Percentiles rank a stretch among this genome's conserved stretches.
phyloP scores from a whole-genome alignment of 805 yeast genomes.

The Lachancea fermentati region DNA sequence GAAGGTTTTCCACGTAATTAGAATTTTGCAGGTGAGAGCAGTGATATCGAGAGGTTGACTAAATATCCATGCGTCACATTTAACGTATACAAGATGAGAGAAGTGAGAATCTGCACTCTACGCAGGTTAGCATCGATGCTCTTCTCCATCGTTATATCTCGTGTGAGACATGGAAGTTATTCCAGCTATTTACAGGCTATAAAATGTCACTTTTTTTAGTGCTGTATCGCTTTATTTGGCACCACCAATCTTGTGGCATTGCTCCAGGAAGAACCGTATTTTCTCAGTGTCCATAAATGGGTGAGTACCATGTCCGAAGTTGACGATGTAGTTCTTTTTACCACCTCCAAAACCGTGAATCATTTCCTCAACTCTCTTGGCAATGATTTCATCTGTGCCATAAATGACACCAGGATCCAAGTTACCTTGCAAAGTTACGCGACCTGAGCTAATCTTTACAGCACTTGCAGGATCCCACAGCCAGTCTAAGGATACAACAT shows the following conservation, averaged over 20 bases:
- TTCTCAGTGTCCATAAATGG: slow-evolving; percentile 96
- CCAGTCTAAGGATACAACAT: slow-evolving; percentile 93
- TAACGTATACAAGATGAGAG: too few species aligned
- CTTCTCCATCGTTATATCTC: too few species aligned
- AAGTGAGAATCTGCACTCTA: too few species aligned
- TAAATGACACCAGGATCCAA: slow-evolving; percentile 93
- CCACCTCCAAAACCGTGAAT: slow-evolving; percentile 91
- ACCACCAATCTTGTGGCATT: slow-evolving; percentile 74
- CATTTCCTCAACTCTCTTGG: slow-evolving; percentile 81
- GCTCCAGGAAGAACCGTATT: slow-evolving; percentile 77
- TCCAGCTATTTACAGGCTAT: neutral
- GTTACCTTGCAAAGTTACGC: slow-evolving; percentile 90
- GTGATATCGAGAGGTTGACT: too few species aligned
- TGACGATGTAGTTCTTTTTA: slow-evolving; percentile 82
- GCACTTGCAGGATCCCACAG: slow-evolving; percentile 80
- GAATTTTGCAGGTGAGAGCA: too few species aligned
- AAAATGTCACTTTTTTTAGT: neutral
- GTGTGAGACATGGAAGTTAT: neutral
- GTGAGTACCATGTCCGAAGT: slow-evolving; percentile 97
- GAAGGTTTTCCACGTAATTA: too few species aligned
- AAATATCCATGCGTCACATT: too few species aligned
- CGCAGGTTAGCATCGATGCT: too few species aligned
- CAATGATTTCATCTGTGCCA: slow-evolving; percentile 77
- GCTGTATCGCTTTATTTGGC: slow-evolving; percentile 2
- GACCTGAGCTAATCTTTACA: slow-evolving; percentile 60